Conservation (phyloP, 2,329 filamentous ascomycete genomes). For the Leptographium procerum region DNA sequence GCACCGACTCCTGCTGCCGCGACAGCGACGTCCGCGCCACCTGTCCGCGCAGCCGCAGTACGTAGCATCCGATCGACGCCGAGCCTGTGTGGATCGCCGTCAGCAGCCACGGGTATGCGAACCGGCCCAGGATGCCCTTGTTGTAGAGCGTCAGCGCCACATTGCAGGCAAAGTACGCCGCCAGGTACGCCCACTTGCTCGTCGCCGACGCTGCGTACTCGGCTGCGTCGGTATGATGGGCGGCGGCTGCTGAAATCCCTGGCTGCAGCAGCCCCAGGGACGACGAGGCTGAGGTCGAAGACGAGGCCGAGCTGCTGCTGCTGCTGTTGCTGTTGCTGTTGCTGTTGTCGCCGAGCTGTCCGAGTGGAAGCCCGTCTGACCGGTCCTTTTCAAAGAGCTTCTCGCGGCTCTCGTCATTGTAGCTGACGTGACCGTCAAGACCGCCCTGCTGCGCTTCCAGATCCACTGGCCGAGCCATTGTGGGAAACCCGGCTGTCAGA, state of each 20-base stretch:
- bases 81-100: constrained; percentile 15
- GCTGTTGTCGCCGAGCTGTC: neutral
- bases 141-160: constrained; percentile 15
- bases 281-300: neutral
- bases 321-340: neutral
- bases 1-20: constrained; percentile 8
- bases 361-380: neutral
- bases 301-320: neutral
- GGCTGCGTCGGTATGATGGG: constrained; percentile 12
- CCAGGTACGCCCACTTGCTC: constrained; percentile 16
- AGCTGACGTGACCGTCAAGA: constrained; percentile 1
- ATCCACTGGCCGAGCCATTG: constrained; percentile 1
- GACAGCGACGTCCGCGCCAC: constrained; percentile 8
- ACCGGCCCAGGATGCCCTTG: constrained; percentile 13
- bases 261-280: no score
- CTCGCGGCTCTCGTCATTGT: constrained; percentile 5
- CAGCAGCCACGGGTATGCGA: constrained; percentile 14
- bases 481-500: no score
- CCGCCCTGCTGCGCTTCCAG: constrained; percentile 13
- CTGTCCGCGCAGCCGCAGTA: constrained; percentile 10
- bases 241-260: no score
- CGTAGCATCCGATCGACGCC: constrained; percentile 13
- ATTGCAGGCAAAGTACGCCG: constrained; percentile 16
- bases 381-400: neutral
- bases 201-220: constrained; percentile 17